A percentile compares a stretch with the other conserved stretches of the same genome.
These are phyloP conservation scores for Penicillium nucicola DNA, from an alignment of 495 filamentous ascomycete species.

Conservation along the genomic window DNA sequence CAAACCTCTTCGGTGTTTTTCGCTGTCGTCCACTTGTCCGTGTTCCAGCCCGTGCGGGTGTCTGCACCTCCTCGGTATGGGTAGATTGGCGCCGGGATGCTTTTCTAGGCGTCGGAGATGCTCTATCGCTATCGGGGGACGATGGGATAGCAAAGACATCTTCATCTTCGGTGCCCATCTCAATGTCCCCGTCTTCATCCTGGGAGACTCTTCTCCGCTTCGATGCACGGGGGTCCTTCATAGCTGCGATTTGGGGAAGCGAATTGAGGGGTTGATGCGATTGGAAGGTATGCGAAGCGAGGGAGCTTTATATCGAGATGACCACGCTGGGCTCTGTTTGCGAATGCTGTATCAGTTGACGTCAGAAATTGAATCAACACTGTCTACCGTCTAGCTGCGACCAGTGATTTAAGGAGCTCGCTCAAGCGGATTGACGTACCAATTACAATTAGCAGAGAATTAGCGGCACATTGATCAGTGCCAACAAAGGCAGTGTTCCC, in stretches of 20 bases:
- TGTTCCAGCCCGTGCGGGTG: constrained; percentile 25
- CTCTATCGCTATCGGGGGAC: constrained; percentile 15
- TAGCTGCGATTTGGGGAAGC: constrained; percentile 8
- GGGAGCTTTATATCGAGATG: neutral
- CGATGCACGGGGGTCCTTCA: constrained; percentile 38
- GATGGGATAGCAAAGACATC: constrained; percentile 17
- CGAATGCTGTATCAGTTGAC: neutral
- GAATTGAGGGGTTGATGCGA: neutral
- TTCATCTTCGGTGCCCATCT: constrained; percentile 24
- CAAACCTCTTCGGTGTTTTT: constrained; percentile 38
- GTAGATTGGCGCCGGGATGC: constrained; percentile 28
- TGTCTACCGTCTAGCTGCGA: neutral
- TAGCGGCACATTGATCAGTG: neutral
- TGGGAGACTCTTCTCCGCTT: constrained; percentile 43
- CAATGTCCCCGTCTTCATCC: constrained; percentile 37
- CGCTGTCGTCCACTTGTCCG: constrained; percentile 41
- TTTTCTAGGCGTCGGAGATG: constrained; percentile 14
- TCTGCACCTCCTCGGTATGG: constrained; percentile 11
- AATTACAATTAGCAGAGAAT: neutral
- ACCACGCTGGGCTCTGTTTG: neutral
- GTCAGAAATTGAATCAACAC: constrained; percentile 1
- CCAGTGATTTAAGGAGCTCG: neutral
- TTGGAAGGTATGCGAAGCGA: neutral
- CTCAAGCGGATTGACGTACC: neutral
- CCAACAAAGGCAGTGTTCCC: neutral